Conservation (phyloP, 2,329 filamentous ascomycete genomes). For the Colletotrichum noveboracense region DNA sequence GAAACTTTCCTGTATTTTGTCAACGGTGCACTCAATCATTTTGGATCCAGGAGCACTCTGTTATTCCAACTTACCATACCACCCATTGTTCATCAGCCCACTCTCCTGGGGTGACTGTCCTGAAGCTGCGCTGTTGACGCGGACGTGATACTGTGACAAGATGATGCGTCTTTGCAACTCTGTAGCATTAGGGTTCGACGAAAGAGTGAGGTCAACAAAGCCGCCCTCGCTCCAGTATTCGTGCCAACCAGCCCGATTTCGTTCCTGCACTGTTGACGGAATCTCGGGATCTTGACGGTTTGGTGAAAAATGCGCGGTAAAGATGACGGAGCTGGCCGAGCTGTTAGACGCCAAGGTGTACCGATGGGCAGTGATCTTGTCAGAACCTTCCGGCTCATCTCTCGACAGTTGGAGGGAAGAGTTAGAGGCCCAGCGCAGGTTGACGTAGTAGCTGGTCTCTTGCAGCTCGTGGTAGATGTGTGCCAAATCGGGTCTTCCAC, state of each 20-base stretch:
- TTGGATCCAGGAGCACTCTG: accelerated
- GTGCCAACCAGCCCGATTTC: conserved; percentile 39
- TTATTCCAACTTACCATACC: conserved; percentile 38
- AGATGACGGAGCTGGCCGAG: conserved; percentile 24
- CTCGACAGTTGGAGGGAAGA: conserved; percentile 16
- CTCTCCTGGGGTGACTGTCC: conserved; percentile 47
- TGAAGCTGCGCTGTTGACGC: conserved; percentile 43
- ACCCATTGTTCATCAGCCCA: conserved; percentile 45
- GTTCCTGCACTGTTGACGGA: conserved; percentile 27
- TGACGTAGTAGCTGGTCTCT: conserved; percentile 43
- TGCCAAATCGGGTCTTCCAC: conserved; percentile 20
- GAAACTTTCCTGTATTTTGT: conserved; percentile 34
- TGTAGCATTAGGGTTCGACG: conserved; percentile 38
- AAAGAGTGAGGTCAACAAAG: conserved; percentile 45
- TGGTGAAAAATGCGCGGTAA: conserved; percentile 39
- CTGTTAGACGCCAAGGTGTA: conserved; percentile 30
- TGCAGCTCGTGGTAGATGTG: conserved; percentile 41
- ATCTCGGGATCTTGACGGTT: conserved; percentile 26
- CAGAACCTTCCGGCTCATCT: conserved; percentile 27
- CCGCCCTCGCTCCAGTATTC: conserved; percentile 44
- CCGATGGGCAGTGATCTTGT: conserved; percentile 32
- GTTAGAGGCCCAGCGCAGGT: conserved; percentile 36
- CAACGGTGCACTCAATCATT: not conserved
- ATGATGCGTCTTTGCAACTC: conserved; percentile 50
- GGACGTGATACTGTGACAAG: conserved; percentile 47